These are phyloP conservation scores for Pseudogymnoascus pannorum DNA, from an alignment of 2,329 filamentous ascomycete species.

Conservation along the genomic window DNA sequence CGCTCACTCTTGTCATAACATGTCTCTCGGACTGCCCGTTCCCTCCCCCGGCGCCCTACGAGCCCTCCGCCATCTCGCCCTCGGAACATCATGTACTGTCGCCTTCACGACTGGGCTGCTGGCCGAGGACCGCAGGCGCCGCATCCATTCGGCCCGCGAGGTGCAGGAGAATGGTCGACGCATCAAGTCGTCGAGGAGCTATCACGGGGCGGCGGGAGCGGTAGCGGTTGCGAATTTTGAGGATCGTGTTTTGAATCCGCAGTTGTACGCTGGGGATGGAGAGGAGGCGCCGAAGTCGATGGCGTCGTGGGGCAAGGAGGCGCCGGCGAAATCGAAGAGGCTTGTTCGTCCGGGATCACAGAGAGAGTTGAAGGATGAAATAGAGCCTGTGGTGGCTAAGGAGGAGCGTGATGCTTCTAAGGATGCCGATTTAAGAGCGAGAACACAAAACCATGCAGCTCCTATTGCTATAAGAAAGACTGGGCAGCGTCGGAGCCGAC, in stretches of 20 bases:
- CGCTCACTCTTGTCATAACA: constrained; percentile 22
- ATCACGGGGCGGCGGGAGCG: constrained; percentile 28
- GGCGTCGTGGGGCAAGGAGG: not conserved
- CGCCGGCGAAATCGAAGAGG: not conserved
- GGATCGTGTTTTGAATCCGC: constrained; percentile 9
- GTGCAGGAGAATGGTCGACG: constrained; percentile 47
- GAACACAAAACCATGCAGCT: not conserved
- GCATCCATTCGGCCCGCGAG: constrained; percentile 43
- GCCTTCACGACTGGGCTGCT: constrained; percentile 36
- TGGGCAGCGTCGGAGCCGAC: not conserved
- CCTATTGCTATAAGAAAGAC: not conserved
- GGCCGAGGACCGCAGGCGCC: constrained; percentile 49
- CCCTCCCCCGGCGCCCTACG: constrained; percentile 49
- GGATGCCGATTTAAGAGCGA: constrained; percentile 1
- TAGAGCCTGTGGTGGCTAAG: not conserved
- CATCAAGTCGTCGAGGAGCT: constrained; percentile 37
- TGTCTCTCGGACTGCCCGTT: constrained; percentile 42
- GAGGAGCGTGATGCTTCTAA: not conserved
- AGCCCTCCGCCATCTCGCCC: constrained; percentile 46
- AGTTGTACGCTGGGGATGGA: not conserved
- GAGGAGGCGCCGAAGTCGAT: not conserved
- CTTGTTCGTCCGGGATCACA: not conserved
- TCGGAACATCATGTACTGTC: constrained; percentile 52
- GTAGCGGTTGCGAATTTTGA: constrained; percentile 20
- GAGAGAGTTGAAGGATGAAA: not conserved